Base-by-base conservation (phyloP, 164 flowering plant species). In the Macadamia tetraphylla region DNA sequence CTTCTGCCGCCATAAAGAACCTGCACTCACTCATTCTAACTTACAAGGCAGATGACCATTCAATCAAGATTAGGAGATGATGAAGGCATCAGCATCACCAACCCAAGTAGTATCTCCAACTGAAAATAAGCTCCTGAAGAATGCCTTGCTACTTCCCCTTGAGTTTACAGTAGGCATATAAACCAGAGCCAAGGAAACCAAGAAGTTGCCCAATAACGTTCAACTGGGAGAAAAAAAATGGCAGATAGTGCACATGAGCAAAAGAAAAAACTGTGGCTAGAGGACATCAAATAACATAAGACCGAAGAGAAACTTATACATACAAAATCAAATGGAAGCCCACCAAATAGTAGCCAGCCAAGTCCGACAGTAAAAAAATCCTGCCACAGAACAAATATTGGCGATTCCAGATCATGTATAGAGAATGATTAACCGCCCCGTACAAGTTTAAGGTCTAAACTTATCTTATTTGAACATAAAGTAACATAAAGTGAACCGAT, bases 261-360 rank as follows among this genome's bases (percentile, higher is more conserved):
- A 66, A 60, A 48, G 1, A 55, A 6, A 30, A 43, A 18, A 57
- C 9, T 52, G 40, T 6, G 15, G 35, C n/a, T 23, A 11, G 56
- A 76, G 3, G 60, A 57, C 56, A 66, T 23, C 42, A 60, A 35
- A 59, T 9, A n/a, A 7, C 3, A 14, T 17, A 56, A 17, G 18
- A 46, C 31, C 3, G 51, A 12, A n/a, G 63, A 56, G 40, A 52
- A 68, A 15, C 60, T 56, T n/a, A 61, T 6, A 78, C 93, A 86
- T 74, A 94, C 97, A 68, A 83, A n/a, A 77, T 94, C 98, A 78
- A 94, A 90, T n/a, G 96, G 96, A 70, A 94, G 94, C 66, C 98
- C 97, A 17, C 98, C 92, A 77, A 94, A 94, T 18, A 91, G n/a
- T 17, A 85, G 66, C 98, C 98, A 94, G 60, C 98, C 98, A 30